phyloP scores from a whole-genome alignment of 495 filamentous ascomycete genomes.

The Penicillium arizonense region DNA sequence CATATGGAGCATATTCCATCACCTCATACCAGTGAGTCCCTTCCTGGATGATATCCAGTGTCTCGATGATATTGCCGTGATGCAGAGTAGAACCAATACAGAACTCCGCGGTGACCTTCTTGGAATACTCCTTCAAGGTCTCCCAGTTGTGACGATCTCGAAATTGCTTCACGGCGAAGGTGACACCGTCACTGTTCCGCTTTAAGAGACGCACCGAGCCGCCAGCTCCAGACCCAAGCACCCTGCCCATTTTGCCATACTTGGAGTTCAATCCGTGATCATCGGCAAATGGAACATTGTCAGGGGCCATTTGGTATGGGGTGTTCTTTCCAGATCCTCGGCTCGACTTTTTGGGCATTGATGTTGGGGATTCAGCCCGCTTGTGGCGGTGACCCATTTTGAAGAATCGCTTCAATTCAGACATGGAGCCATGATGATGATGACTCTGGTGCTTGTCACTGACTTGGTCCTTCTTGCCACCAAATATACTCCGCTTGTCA shows the following conservation, averaged over 20 bases:
- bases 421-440: constrained; percentile 76
- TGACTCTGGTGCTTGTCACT: constrained; percentile 37
- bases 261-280: constrained; percentile 88
- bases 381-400: constrained; percentile 67
- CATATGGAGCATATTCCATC: constrained; percentile 98
- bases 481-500: constrained; percentile 48
- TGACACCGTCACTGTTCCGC: constrained; percentile 81
- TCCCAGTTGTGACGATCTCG: constrained; percentile 91
- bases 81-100: constrained; percentile 97
- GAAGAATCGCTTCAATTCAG: constrained; percentile 92
- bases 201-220: constrained; percentile 95
- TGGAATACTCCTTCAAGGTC: constrained; percentile 89
- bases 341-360: constrained; percentile 38
- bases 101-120: constrained; percentile 99
- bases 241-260: constrained; percentile 92
- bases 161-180: constrained; percentile 98
- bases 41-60: constrained; percentile 94
- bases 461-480: constrained; percentile 43
- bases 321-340: constrained; percentile 54
- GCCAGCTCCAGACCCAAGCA: constrained; percentile 90
- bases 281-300: constrained; percentile 86
- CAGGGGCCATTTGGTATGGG: constrained; percentile 53
- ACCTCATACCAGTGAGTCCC: constrained; percentile 96
- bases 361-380: constrained; percentile 59
- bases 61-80: constrained; percentile 98